Conservation (phyloP, 768 basidiomycete species). For the Boletus speciosus region DNA sequence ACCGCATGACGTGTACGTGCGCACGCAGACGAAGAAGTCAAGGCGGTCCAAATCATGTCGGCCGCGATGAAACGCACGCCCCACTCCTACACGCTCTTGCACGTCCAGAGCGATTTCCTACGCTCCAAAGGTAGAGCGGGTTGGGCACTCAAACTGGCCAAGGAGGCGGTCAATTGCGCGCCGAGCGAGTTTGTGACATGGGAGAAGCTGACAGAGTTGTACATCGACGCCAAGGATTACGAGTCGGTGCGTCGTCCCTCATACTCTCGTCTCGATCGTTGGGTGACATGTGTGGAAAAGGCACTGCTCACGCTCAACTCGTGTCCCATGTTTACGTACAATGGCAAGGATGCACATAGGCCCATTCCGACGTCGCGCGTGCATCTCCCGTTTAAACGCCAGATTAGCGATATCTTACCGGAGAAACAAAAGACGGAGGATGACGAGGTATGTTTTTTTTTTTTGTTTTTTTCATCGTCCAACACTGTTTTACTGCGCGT, state of each 20-base stretch:
- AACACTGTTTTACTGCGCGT: neutral
- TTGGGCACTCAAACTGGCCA: conserved; percentile 90
- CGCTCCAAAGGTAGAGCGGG: conserved; percentile 78
- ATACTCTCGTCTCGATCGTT: neutral
- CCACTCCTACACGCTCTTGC: conserved; percentile 90
- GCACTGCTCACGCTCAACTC: conserved; percentile 93
- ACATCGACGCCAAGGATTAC: conserved; percentile 85
- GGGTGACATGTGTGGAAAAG: conserved; percentile 18
- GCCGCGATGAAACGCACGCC: conserved; percentile 80
- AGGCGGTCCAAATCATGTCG: conserved; percentile 92
- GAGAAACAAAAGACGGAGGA: conserved; percentile 79
- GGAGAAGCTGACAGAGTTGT: conserved; percentile 95
- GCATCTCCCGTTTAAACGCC: conserved; percentile 81
- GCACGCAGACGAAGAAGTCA: conserved; percentile 89
- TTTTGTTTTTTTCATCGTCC: neutral
- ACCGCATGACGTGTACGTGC: neutral
- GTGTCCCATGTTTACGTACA: conserved; percentile 99
- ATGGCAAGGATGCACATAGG: conserved; percentile 91
- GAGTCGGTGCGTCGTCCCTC: conserved; percentile 48
- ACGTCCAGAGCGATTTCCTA: conserved; percentile 92
- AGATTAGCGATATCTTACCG: conserved; percentile 88
- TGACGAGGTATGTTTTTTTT: conserved; percentile 56
- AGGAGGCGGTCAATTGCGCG: conserved; percentile 95
- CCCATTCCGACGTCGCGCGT: conserved; percentile 74
- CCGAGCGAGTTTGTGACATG: conserved; percentile 99